These are phyloP conservation scores for Spergularia bocconei DNA, from an alignment of 148 eudicot species.

Conservation along the genomic window DNA sequence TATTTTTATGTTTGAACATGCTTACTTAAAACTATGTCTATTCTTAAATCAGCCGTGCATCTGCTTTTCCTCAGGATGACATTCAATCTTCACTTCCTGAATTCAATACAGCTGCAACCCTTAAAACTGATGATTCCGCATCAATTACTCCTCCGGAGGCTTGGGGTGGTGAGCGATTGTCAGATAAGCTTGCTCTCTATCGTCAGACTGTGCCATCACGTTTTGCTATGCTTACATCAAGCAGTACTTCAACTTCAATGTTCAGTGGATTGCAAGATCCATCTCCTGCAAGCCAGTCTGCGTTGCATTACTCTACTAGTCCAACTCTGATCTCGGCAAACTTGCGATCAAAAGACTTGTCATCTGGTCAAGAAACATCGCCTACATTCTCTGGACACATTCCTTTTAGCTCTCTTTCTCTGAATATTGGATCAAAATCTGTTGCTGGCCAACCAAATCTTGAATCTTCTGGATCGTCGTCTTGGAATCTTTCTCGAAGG, in stretches of 20 bases:
- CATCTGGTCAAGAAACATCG: conserved; percentile 48
- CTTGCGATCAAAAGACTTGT: conserved; percentile 46
- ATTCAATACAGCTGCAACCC: conserved; percentile 45
- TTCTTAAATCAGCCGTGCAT: neutral
- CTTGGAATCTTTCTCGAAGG: conserved; percentile 54
- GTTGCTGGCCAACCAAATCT: conserved; percentile 39
- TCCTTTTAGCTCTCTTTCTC: conserved; percentile 53
- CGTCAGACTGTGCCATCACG: conserved; percentile 65
- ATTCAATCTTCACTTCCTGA: conserved; percentile 39
- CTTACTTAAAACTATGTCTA: neutral
- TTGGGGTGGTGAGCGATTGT: conserved; percentile 79
- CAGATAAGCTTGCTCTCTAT: conserved; percentile 52
- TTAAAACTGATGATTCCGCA: conserved; percentile 55
- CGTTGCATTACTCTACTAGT: conserved; percentile 41
- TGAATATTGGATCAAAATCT: conserved; percentile 46
- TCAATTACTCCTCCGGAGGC: conserved; percentile 94
- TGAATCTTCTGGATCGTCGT: conserved; percentile 51
- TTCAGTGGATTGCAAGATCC: conserved; percentile 60
- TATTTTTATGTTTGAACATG: neutral
- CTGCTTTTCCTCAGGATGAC: conserved; percentile 56
- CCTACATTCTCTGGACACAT: conserved; percentile 50
- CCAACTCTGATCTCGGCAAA: conserved; percentile 39
- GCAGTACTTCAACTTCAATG: conserved; percentile 46
- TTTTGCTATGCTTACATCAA: conserved; percentile 48
- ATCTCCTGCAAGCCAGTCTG: conserved; percentile 43